Evolutionary conservation across 257 asterid genomes (phyloP), one percentile per base, ranked within the genome.

Genomic region (Plectranthus barbatus): DNA sequence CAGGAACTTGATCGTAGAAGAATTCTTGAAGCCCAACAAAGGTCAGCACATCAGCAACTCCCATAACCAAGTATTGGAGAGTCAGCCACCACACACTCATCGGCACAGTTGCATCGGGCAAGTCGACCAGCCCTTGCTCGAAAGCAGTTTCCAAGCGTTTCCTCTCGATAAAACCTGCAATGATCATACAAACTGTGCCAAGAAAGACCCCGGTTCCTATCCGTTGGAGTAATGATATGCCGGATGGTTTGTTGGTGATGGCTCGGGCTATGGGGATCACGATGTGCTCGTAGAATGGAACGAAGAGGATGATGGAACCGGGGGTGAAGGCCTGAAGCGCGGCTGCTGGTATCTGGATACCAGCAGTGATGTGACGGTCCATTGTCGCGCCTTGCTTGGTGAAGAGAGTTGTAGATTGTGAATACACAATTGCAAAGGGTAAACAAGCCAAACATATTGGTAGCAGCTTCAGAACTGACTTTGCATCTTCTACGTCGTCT

Each of bases 31-130:
- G 70, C 15, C 91, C 91, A n/a, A 79, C 71, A 15, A 61, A 15
- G 6, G 77, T 44, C 46, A 79, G 62, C 1, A 70, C 68, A 31
- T 84, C 83, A 4, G 85, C 76, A 47, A 73, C 29, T 3, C 83
- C 86, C 6, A 53, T 67, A 23, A 81, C 20, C 53, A 79, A 7
- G 53, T 77, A 68, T 7, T 84, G 90, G 0, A 83, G 93, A 3
- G 50, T 52, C 37, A 85, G 40, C 93, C 89, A 85, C 79, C 85
- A 80, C 23, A 76, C 71, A 18, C 76, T 74, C 86, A 85, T 72
- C 3, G 86, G 92, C 9, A 84, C 40, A 0, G 50, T 61, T 9
- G 68, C 76, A 11, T 55, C 29, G 0, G 88, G 84, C 53, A 15
- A 20, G 31, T 80, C 80, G 4, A 72, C n/a, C 24, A 76, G 62